Conservation (phyloP, 1,284 basidiomycete species). For the Ceratobasidium sp. region DNA sequence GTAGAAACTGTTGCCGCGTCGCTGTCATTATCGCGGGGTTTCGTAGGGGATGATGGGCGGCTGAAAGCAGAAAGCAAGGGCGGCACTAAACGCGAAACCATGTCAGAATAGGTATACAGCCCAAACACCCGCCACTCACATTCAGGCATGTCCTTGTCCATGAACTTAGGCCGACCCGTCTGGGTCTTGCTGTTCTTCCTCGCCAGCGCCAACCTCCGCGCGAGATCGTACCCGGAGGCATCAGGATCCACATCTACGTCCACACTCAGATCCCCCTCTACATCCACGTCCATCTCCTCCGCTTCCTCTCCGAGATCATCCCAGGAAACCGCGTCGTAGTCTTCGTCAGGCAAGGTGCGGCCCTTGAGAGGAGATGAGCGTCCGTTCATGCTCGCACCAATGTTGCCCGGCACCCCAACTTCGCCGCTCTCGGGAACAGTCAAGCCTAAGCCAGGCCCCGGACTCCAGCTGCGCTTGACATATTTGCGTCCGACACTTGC, state of each 20-base stretch:
- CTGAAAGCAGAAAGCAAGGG: slow-evolving; percentile 40
- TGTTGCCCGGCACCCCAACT: background rate
- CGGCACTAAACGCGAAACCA: slow-evolving; percentile 8
- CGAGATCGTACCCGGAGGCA: slow-evolving; percentile 78
- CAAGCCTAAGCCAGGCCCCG: slow-evolving; percentile 31
- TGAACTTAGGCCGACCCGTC: slow-evolving; percentile 52
- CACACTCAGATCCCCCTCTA: slow-evolving; percentile 62
- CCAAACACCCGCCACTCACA: slow-evolving; percentile 3
- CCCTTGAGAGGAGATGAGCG: slow-evolving; percentile 42
- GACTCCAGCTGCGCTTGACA: slow-evolving; percentile 43
- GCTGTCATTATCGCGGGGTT: slow-evolving; percentile 34
- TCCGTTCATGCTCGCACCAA: slow-evolving; percentile 7
- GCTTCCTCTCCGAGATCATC: slow-evolving; percentile 59
- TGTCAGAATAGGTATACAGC: background rate
- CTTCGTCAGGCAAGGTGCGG: slow-evolving; percentile 39
- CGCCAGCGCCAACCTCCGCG: slow-evolving; percentile 80
- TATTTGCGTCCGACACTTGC: slow-evolving; percentile 37
- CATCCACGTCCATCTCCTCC: slow-evolving; percentile 52
- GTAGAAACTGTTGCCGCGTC: slow-evolving; percentile 44
- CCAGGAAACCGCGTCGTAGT: slow-evolving; percentile 36
- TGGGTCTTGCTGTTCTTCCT: slow-evolving; percentile 85
- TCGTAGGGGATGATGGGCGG: slow-evolving; percentile 38
- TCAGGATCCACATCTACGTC: slow-evolving; percentile 41
- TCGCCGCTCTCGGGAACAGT: slow-evolving; percentile 10
- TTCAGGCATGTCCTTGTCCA: slow-evolving; percentile 58